A percentile compares a stretch with the other conserved stretches of the same genome.
Evolutionary conservation across 306 rosid species (phyloP).

Genomic region (Argentina anserina): DNA sequence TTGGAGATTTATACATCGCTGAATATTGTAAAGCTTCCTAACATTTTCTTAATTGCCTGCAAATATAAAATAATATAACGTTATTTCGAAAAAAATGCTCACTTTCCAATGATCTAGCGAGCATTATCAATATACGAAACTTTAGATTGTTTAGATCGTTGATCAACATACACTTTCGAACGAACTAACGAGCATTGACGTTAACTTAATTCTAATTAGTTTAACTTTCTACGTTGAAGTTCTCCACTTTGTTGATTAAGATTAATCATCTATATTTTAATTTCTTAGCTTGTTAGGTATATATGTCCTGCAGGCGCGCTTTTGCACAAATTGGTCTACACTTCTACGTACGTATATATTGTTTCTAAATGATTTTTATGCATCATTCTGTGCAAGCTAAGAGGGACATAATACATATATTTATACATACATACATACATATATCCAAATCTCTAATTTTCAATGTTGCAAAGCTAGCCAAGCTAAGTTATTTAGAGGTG

Average conservation of each 20-base stretch:
- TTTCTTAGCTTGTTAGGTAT: neutral
- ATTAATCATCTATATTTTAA: neutral
- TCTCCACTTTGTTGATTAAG: neutral
- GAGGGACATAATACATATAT: neutral
- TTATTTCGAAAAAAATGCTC: too few relatives aligned
- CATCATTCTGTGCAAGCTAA: neutral
- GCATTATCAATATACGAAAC: too few relatives aligned
- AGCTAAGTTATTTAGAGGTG: neutral
- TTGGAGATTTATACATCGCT: too few relatives aligned
- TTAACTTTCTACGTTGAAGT: too few relatives aligned
- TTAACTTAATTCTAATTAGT: too few relatives aligned
- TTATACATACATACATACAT: neutral
- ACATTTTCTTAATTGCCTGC: too few relatives aligned
- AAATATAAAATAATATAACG: too few relatives aligned
- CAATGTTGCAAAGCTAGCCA: neutral
- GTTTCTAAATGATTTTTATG: neutral
- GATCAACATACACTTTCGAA: too few relatives aligned
- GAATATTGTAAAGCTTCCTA: too few relatives aligned
- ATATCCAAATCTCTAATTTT: neutral
- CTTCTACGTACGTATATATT: neutral
- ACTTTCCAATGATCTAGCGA: too few relatives aligned
- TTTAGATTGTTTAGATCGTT: too few relatives aligned
- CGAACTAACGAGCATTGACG: too few relatives aligned
- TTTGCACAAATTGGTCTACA: neutral
- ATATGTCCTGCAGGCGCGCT: neutral